Conservation (phyloP, 2,329 filamentous ascomycete genomes). For the Neofusicoccum ribis region DNA sequence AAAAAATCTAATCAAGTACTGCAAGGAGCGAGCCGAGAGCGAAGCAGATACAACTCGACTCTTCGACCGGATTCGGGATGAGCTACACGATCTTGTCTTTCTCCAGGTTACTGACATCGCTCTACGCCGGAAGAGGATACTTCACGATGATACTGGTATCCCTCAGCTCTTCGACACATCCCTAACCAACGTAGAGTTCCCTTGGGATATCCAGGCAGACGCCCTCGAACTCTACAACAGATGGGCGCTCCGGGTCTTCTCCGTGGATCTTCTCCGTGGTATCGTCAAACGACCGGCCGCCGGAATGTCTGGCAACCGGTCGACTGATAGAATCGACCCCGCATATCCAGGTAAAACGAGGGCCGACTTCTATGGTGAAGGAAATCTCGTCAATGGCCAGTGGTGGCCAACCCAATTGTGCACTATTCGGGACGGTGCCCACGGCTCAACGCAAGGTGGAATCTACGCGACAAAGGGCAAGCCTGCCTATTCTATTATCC, state of each 20-base stretch:
- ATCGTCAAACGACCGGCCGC: constrained; percentile 30
- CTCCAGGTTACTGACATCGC: constrained; percentile 33
- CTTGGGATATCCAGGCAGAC: constrained; percentile 50
- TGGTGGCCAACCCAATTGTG: constrained; percentile 59
- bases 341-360: constrained; percentile 25
- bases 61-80: constrained; percentile 36
- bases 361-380: constrained; percentile 41
- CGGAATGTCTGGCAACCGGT: constrained; percentile 24
- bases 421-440: constrained; percentile 55
- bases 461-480: constrained; percentile 49
- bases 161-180: constrained; percentile 41
- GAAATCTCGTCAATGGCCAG: constrained; percentile 46
- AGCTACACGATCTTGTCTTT: constrained; percentile 44
- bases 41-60: not conserved
- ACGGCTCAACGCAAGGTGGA: constrained; percentile 51
- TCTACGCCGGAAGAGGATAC: constrained; percentile 37
- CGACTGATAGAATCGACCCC: constrained; percentile 29
- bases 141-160: constrained; percentile 40
- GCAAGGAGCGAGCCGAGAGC: not conserved
- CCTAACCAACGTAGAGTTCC: constrained; percentile 34
- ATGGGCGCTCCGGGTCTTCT: constrained; percentile 46
- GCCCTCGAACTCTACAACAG: constrained; percentile 47
- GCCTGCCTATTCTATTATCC: constrained; percentile 58
- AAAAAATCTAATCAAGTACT: not conserved
- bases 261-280: constrained; percentile 49